Evolutionary conservation across 108 stramenopile species (phyloP).

Genomic region (Mayamaea pseudoterrestris): DNA sequence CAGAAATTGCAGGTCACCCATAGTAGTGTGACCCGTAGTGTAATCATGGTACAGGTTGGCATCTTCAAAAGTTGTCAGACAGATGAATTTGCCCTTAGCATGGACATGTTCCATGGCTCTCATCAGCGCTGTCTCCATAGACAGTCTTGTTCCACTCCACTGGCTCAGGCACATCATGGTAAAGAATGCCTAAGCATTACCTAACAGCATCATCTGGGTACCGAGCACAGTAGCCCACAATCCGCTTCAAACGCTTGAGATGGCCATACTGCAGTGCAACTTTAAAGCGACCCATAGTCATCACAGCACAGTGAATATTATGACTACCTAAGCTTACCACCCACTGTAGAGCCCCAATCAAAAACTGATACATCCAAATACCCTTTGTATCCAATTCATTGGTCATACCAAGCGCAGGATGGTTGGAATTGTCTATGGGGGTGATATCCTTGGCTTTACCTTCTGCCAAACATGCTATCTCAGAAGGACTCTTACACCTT

Average conservation of each 20-base stretch:
- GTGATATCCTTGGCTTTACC: not conserved
- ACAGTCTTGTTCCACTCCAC: constrained; percentile 1
- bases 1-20: constrained; percentile 13
- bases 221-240: constrained; percentile 18
- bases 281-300: constrained; percentile 8
- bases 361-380: constrained; percentile 8
- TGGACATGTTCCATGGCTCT: not conserved
- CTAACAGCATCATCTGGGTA: constrained; percentile 5
- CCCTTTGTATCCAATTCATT: constrained; percentile 1
- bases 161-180: no score
- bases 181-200: no score
- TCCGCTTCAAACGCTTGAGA: constrained; percentile 11
- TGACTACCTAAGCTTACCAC: constrained; percentile 11
- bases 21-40: constrained; percentile 11
- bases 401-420: constrained; percentile 18
- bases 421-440: constrained; percentile 5
- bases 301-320: constrained; percentile 7
- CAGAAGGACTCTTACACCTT: constrained; percentile 8
- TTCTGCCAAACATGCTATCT: constrained; percentile 7
- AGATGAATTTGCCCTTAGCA: constrained; percentile 5
- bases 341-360: constrained; percentile 22
- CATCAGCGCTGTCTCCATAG: not conserved
- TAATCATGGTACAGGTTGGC: constrained; percentile 17
- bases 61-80: constrained; percentile 13
- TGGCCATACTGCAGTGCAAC: constrained; percentile 16